phyloP scores from a whole-genome alignment of 1,139 yeast genomes.

The Blastobotrys ciferrii region DNA sequence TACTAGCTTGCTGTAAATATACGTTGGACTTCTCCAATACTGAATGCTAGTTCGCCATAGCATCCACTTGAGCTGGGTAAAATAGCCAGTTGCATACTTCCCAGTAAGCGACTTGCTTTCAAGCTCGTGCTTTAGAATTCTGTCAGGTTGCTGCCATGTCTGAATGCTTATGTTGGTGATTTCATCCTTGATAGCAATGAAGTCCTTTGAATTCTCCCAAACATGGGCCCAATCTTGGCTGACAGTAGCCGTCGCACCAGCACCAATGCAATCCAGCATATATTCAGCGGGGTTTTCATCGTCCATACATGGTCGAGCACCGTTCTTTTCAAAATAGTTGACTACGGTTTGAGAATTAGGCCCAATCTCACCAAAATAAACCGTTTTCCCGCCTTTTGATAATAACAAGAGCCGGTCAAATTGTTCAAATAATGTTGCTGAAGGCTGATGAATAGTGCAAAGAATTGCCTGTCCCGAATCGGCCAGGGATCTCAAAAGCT shows the following conservation, averaged over 20 bases:
- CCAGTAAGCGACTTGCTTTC: slow-evolving; percentile 29
- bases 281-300: slow-evolving; percentile 76
- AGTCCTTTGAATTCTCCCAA: slow-evolving; percentile 59
- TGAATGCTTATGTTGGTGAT: slow-evolving; percentile 35
- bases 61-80: slow-evolving; percentile 39
- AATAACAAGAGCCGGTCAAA: slow-evolving; percentile 70
- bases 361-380: slow-evolving; percentile 76
- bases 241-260: slow-evolving; percentile 69
- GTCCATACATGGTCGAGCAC: slow-evolving; percentile 58
- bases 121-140: slow-evolving; percentile 30
- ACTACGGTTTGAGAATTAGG: slow-evolving; percentile 55
- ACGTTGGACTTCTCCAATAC: slow-evolving; percentile 44
- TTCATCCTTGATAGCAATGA: slow-evolving; percentile 36
- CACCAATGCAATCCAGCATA: slow-evolving; percentile 74
- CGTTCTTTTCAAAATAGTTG: slow-evolving; percentile 65
- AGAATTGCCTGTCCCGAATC: slow-evolving; percentile 75
- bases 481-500: slow-evolving; percentile 67
- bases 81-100: slow-evolving; percentile 32
- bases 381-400: slow-evolving; percentile 71
- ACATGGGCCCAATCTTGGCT: slow-evolving; percentile 59
- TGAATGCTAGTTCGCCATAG: slow-evolving; percentile 36
- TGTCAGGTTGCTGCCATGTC: slow-evolving; percentile 30
- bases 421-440: slow-evolving; percentile 68
- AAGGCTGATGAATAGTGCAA: slow-evolving; percentile 79
- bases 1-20: slow-evolving; percentile 33